phyloP scores from a whole-genome alignment of 2,329 filamentous ascomycete genomes.

The Bipolaris victoriae region DNA sequence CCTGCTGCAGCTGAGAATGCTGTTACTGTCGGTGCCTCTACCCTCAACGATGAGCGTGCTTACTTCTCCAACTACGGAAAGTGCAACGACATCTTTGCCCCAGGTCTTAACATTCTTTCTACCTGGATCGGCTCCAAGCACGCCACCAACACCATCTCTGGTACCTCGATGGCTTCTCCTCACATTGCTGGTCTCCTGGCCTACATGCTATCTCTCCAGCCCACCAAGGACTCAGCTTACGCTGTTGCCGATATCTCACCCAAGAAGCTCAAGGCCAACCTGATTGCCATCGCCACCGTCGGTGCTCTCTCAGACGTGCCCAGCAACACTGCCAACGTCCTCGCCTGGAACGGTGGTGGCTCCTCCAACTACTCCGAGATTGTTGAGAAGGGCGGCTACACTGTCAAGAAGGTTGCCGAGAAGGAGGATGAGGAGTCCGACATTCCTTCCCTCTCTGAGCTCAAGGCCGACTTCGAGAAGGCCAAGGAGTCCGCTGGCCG shows the following conservation, averaged over 20 bases:
- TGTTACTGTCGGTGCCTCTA: conserved; percentile 94
- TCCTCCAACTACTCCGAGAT: conserved; percentile 89
- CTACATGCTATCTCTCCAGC: conserved; percentile 97
- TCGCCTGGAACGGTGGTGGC: conserved; percentile 98
- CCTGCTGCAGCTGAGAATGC: conserved; percentile 90
- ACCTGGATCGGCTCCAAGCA: conserved; percentile 98
- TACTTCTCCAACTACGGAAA: conserved; percentile 99
- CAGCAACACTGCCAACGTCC: conserved; percentile 85
- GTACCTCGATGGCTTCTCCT: conserved; percentile 98
- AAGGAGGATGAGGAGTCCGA: conserved; percentile 46
- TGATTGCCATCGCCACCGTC: conserved; percentile 82
- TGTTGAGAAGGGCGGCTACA: conserved; percentile 74
- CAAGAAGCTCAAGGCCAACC: conserved; percentile 87
- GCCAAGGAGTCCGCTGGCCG: conserved; percentile 48
- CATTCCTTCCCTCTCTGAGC: conserved; percentile 45
- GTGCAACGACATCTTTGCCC: conserved; percentile 99
- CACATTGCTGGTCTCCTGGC: conserved; percentile 95
- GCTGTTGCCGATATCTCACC: conserved; percentile 88
- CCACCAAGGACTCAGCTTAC: conserved; percentile 86
- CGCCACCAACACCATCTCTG: conserved; percentile 98
- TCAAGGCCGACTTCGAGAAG: conserved; percentile 47
- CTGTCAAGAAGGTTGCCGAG: conserved; percentile 49
- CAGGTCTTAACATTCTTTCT: conserved; percentile 93
- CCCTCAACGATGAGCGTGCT: conserved; percentile 90
- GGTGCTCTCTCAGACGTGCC: conserved; percentile 82